Base-by-base conservation (phyloP, 2,329 filamentous ascomycete genomes). In the Cladosporium cucumerinum region DNA sequence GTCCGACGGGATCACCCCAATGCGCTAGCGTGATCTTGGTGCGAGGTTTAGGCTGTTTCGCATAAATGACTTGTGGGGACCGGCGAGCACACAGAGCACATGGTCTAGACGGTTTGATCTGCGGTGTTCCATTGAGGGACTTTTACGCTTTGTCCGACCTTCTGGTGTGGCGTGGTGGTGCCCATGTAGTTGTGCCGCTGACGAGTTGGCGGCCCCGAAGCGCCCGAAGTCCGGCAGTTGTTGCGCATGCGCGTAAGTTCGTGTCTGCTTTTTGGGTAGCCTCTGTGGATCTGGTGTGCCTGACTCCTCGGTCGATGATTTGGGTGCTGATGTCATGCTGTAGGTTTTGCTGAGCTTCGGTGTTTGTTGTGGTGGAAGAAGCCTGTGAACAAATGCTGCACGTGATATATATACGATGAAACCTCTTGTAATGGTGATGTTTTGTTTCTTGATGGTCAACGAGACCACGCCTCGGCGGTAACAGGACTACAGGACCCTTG, bases 61-160 rank as follows among this genome's bases (percentile, higher is more conserved):
- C 1, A 12, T 58, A 30, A 23, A 58, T 46, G 14, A 46, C 23
- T 7, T 36, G 55, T 58, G 55, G 55, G 34, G 55, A 57, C 16
- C 10, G 14, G 14, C 32, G 12, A 12, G 48, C 52, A 21, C 28
- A 21, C 16, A 21, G 25, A 21, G 30, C n/a, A 18, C 30, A n/a
- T n/a, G 34, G 55, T 58, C 55, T 58, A 39, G 55, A 58, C 25
- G 32, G 34, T 26, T 58, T 58, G 55, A 58, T 58, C 55, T 43
- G 34, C 16, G 23, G 7, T n/a, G 30, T 54, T 14, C 18, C 32
- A 16, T n/a, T n/a, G 18, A 21, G 26, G 14, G 26, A 18, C 25
- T 52, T 54, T 54, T 21, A 28, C 39, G n/a, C 18, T 32, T 54
- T 52, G 32, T 54, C 39, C 39, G 39, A 46, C 12, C n/a, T 21